Base-by-base conservation (phyloP, 306 rosid genomes). In the cucumber (Cucumis sativus) region DNA sequence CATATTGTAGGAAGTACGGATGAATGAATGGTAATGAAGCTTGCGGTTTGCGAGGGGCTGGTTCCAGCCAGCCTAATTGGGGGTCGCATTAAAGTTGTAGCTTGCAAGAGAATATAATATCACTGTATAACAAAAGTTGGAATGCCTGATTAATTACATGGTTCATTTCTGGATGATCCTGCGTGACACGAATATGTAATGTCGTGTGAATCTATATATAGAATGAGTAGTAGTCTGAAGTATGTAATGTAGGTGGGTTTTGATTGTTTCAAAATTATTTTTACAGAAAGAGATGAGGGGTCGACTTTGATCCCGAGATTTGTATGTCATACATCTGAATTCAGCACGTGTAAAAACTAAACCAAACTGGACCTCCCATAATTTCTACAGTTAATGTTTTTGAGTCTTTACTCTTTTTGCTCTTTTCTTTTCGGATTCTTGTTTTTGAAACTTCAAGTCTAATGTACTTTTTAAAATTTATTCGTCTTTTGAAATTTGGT, bases 1-100 rank as follows among this genome's bases (percentile, higher is more conserved):
- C 33, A 88, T 91, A 88, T 78, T 93, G 93, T 91, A 86, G 88
- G 86, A 41, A 52, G 72, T 80, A 51, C 55, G 25, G 45, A 58
- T 39, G 54, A 62, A 58, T 39, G 54, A 62, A 61, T 41, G 6
- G 17, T 17, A 5, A 73, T 66, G 35, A 79, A 85, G 84, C 68
- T 75, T 59, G 52, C 77, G 80, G 89, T 76, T 82, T 82, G 82
- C 80, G 78, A 83, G 80, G 41, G 15, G 83, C 56, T 63, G 78
- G 88, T 79, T 82, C 47, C 25, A 64, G 72, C 16, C 84, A 83
- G 61, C 82, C 74, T 84, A 69, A 41, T 13, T 58, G 77, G 70
- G 70, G 80, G 80, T 84, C 81, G 49, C 77, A 79, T 84, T 84
- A 80, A 76, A 79, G 75, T 84, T 62, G 81, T 84, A 54, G 74